Conservation (phyloP, 257 asterid genomes). For the Perilla frutescens region DNA sequence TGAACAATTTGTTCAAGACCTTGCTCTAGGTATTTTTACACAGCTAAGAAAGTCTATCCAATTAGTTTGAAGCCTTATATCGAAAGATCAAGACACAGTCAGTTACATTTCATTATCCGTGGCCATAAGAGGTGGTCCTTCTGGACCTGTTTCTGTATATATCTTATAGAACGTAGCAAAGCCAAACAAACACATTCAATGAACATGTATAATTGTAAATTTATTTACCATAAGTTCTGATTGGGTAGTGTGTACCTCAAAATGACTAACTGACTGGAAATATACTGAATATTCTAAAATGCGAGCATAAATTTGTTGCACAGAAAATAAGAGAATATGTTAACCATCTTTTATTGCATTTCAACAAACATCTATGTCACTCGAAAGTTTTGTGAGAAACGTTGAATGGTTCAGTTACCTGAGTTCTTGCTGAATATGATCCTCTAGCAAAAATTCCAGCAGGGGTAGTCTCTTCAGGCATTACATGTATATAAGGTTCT, state of each 20-base stretch:
- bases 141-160: slow-evolving; percentile 16
- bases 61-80: slow-evolving; percentile 2
- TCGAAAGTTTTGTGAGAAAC: not conserved
- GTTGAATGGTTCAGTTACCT: slow-evolving; percentile 48
- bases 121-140: slow-evolving; percentile 34
- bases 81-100: not conserved
- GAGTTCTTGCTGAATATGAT: slow-evolving; percentile 86
- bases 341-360: not conserved
- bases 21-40: not conserved
- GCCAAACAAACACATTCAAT: not conserved
- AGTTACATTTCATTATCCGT: slow-evolving; percentile 13
- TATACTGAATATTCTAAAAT: not conserved
- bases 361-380: not conserved
- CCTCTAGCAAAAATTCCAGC: slow-evolving; percentile 95
- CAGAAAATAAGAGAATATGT: not conserved
- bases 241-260: not conserved
- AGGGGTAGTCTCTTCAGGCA: slow-evolving; percentile 97
- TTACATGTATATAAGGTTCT: slow-evolving; percentile 82
- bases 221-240: slow-evolving; percentile 18
- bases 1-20: not conserved
- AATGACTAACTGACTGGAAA: not conserved
- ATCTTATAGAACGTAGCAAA: slow-evolving; percentile 7
- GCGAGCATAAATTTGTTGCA: not conserved
- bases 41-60: not conserved
- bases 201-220: slow-evolving; percentile 4